Percentiles rank a stretch among this genome's conserved stretches.
Conservation (phyloP, 2,329 filamentous ascomycete species). For the Claviceps sp. region DNA sequence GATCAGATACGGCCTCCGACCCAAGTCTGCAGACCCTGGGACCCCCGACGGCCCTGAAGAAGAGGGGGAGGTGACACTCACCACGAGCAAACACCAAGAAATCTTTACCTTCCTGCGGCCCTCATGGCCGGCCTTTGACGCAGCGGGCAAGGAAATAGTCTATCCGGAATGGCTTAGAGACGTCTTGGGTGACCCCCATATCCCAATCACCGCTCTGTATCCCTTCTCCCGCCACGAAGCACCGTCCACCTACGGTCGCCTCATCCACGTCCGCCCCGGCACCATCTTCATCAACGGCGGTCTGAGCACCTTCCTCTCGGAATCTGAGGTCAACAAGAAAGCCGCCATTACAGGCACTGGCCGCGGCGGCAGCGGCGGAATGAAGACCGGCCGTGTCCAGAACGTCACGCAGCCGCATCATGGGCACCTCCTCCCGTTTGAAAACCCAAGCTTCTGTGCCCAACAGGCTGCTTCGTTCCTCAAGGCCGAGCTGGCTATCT, state of each 20-base stretch:
- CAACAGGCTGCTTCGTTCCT: slow-evolving; percentile 44
- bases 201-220: slow-evolving; percentile 22
- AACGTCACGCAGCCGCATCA: slow-evolving; percentile 48
- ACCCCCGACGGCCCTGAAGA: background rate
- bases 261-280: slow-evolving; percentile 49
- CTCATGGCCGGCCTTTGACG: slow-evolving; percentile 32
- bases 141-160: slow-evolving; percentile 23
- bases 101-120: slow-evolving; percentile 64
- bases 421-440: slow-evolving; percentile 78
- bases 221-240: slow-evolving; percentile 59
- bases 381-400: slow-evolving; percentile 50
- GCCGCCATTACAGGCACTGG: slow-evolving; percentile 50
- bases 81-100: slow-evolving; percentile 70
- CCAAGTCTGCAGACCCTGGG: slow-evolving; percentile 27
- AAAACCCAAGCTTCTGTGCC: slow-evolving; percentile 56
- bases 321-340: slow-evolving; percentile 40
- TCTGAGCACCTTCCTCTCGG: slow-evolving; percentile 40
- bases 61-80: slow-evolving; percentile 48
- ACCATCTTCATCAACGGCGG: slow-evolving; percentile 59
- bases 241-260: slow-evolving; percentile 36
- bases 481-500: slow-evolving; percentile 39
- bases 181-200: slow-evolving; percentile 23
- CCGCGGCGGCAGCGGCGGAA: slow-evolving; percentile 53
- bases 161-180: slow-evolving; percentile 31
- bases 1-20: slow-evolving; percentile 59